Percentiles rank a stretch among this genome's conserved stretches.
Evolutionary conservation across 176 grass and related monocot genomes (phyloP).

Genomic region (Juncus effusus): DNA sequence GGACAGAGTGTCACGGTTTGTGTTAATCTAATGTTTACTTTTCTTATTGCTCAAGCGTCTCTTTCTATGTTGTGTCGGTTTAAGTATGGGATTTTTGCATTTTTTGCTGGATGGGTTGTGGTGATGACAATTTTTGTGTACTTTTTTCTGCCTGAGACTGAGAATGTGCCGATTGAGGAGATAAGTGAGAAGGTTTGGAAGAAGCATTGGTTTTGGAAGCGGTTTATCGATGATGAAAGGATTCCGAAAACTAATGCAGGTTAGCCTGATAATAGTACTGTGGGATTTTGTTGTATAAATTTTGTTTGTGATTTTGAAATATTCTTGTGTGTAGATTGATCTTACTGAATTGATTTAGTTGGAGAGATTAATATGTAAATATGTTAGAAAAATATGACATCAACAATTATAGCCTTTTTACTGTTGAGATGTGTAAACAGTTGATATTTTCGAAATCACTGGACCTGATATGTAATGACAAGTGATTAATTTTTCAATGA

Average conservation of each 20-base stretch:
- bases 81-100: conserved; percentile 24
- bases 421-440: too few relatives aligned
- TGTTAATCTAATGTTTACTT: conserved; percentile 31
- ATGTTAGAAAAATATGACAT: too few relatives aligned
- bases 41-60: conserved; percentile 30
- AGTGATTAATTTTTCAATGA: too few relatives aligned
- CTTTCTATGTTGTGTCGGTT: conserved; percentile 25
- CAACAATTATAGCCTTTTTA: too few relatives aligned
- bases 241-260: conserved; percentile 9
- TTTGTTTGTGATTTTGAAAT: too few relatives aligned
- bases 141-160: conserved; percentile 34
- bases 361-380: too few relatives aligned
- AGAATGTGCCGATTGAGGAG: conserved; percentile 41
- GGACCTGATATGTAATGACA: too few relatives aligned
- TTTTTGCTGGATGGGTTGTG: conserved; percentile 31
- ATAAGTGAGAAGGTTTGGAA: conserved; percentile 38
- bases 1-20: conserved; percentile 24
- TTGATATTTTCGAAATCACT: too few relatives aligned
- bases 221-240: conserved; percentile 29
- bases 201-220: conserved; percentile 35
- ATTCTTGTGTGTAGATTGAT: too few relatives aligned
- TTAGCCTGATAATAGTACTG: neutral
- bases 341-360: too few relatives aligned
- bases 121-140: conserved; percentile 27
- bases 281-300: neutral